Base-by-base conservation (phyloP, 2,329 filamentous ascomycete species). In the Colletotrichum coccodes region DNA sequence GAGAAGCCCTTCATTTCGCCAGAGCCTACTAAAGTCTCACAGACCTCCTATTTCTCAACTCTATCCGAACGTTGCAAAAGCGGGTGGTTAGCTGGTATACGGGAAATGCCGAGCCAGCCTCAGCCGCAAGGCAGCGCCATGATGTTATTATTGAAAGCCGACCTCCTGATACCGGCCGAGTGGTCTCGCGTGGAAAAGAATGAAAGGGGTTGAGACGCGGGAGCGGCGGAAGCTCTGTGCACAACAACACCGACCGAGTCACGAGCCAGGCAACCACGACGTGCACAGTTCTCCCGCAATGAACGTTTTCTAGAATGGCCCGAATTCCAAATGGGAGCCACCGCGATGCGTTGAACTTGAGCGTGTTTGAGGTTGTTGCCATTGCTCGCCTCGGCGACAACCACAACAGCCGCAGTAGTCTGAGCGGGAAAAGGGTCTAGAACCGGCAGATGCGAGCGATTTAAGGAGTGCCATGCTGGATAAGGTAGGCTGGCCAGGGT, bases 271-370 rank as follows among this genome's bases (percentile, higher is more conserved):
- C 18, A 50, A 30, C 12, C 23, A 14, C 42, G 4, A 32, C 40
- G 53, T 59, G 60, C 60, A 68, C 65, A 59, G 60, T 53, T 68
- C 53, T 53, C 11, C 53, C 40, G 21, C 40, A 58, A 59, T 14
- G 30, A 42, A 36, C n/a, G 26, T 12, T 38, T 46, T 60, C 61
- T 42, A 65, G 54, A 56, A 60, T 26, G 34, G 42, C 21, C 40
- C 54, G 34, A 56, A 18, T 8, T 36, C 23, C 11, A 3, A 18
- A n/a, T 26, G 46, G 23, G n/a, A 52, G 1, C n/a, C 53, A 40
- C 34, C 26, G 7, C 3, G 26, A 60, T 4, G 8, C 6, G 46
- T 23, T 30, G 52, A 46, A 12, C 32, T 36, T 56, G 54, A 54
- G 42, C 34, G 28, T 32, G 40, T 49, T 68, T 50, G 60, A 59